phyloP scores from a whole-genome alignment of 1,139 yeast genomes.

The Saccharomyces hybrid region DNA sequence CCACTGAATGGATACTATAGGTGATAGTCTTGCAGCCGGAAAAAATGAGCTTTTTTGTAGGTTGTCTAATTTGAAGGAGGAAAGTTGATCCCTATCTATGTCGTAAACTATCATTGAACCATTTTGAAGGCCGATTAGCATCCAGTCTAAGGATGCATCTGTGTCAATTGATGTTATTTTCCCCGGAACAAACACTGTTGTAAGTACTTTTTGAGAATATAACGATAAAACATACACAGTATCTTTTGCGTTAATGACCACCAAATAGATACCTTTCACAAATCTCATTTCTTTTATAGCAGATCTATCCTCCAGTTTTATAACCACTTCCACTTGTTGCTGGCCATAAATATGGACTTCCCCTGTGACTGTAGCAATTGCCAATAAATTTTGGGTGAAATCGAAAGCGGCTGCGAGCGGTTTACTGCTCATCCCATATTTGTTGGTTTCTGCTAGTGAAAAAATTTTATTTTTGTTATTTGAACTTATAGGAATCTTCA shows the following conservation, averaged over 20 bases:
- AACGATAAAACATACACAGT: conserved; percentile 62
- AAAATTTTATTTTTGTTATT: conserved; percentile 28
- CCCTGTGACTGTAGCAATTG: conserved; percentile 65
- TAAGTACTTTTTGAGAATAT: conserved; percentile 51
- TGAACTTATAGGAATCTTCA: not conserved
- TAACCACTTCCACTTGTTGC: conserved; percentile 67
- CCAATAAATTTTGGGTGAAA: conserved; percentile 80
- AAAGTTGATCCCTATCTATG: conserved; percentile 63
- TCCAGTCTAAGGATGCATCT: conserved; percentile 87
- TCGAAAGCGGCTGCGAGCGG: conserved; percentile 69
- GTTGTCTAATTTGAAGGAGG: conserved; percentile 65
- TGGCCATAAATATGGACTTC: conserved; percentile 79
- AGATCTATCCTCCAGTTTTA: conserved; percentile 44
- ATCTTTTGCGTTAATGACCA: conserved; percentile 52
- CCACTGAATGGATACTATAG: conserved; percentile 62
- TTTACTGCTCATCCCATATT: conserved; percentile 52
- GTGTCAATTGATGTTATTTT: conserved; percentile 58
- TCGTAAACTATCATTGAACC: conserved; percentile 75
- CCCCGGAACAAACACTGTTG: conserved; percentile 50
- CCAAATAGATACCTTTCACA: conserved; percentile 73
- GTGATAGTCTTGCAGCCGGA: conserved; percentile 37
- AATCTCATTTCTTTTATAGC: conserved; percentile 54
- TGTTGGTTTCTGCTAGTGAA: conserved; percentile 35
- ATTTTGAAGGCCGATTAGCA: conserved; percentile 69
- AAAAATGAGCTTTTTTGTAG: conserved; percentile 46